phyloP scores from a whole-genome alignment of 2,329 filamentous ascomycete species.

The Sclerotinia sclerotiorum region DNA sequence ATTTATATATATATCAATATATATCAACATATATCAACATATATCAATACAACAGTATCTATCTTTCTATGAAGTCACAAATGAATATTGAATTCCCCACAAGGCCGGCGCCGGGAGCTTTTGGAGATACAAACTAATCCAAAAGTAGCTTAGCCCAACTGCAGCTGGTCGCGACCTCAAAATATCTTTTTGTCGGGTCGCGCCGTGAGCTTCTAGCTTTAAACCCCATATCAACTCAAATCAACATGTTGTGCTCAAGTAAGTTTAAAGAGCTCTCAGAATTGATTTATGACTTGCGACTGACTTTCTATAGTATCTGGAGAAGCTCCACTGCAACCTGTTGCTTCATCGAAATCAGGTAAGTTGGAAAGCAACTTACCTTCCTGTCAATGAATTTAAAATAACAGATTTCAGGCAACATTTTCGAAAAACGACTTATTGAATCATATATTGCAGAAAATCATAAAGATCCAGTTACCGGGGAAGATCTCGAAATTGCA shows the following conservation, averaged over 20 bases:
- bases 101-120: constrained; percentile 21
- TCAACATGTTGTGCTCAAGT: constrained; percentile 65
- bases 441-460: constrained; percentile 93
- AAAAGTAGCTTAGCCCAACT: constrained; percentile 3
- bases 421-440: constrained; percentile 94
- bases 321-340: constrained; percentile 91
- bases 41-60: background rate
- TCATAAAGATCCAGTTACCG: constrained; percentile 86
- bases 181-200: constrained; percentile 23
- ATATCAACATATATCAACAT: background rate
- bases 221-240: constrained; percentile 30
- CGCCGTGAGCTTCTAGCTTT: constrained; percentile 33
- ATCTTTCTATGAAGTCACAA: constrained; percentile 2
- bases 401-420: constrained; percentile 58
- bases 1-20: background rate
- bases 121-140: background rate
- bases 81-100: constrained; percentile 7
- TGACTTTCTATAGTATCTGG: constrained; percentile 70
- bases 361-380: constrained; percentile 42
- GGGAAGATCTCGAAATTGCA: constrained; percentile 77
- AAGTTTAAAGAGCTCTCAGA: constrained; percentile 43
- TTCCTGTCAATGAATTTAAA: constrained; percentile 25
- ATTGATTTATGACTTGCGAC: constrained; percentile 31
- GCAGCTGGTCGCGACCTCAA: constrained; percentile 23
- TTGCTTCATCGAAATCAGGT: constrained; percentile 94